These are phyloP conservation scores for Torrubiellomyces zombiae DNA, from an alignment of 2,329 filamentous ascomycete genomes.

Conservation along the genomic window DNA sequence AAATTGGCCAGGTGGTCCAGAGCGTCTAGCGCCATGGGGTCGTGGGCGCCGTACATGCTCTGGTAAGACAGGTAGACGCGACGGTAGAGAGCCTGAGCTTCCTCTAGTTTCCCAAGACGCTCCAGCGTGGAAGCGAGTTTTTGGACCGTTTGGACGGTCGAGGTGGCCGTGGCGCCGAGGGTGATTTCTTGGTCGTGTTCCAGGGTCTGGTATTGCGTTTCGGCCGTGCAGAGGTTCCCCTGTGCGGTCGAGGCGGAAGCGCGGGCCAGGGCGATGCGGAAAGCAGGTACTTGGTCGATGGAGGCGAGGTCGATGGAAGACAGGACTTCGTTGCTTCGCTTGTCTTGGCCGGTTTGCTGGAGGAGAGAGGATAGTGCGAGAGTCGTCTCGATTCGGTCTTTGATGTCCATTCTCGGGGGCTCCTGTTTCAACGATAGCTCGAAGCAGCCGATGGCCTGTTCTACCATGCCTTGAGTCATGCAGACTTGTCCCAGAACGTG, in stretches of 20 bases:
- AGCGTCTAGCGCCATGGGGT: constrained; percentile 12
- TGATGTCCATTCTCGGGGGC: constrained; percentile 3
- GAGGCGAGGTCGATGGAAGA: constrained; percentile 7
- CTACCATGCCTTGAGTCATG: constrained; percentile 10
- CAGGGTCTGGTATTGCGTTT: constrained; percentile 8
- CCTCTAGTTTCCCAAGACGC: constrained; percentile 9
- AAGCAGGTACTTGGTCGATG: constrained; percentile 9
- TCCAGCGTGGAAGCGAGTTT: constrained; percentile 10
- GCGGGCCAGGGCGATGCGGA: constrained; percentile 9
- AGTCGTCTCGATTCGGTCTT: constrained; percentile 8
- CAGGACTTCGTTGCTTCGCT: constrained; percentile 8
- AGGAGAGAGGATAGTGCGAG: constrained; percentile 9
- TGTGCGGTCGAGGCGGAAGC: constrained; percentile 8
- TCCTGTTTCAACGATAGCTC: constrained; percentile 8
- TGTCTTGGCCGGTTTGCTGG: constrained; percentile 6
- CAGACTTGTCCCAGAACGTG: constrained; percentile 17
- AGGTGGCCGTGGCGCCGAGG: constrained; percentile 8
- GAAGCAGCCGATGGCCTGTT: constrained; percentile 12
- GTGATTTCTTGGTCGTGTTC: constrained; percentile 9
- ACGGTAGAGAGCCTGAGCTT: constrained; percentile 9
- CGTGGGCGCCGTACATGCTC: constrained; percentile 10
- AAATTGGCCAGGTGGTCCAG: constrained; percentile 12
- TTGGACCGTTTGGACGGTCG: constrained; percentile 11
- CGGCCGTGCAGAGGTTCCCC: constrained; percentile 8
- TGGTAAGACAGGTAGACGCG: constrained; percentile 11